Evolutionary conservation across 2,329 filamentous ascomycete genomes (phyloP), one percentile per base, ranked within the genome.

Genomic region (Colletotrichum sojae): DNA sequence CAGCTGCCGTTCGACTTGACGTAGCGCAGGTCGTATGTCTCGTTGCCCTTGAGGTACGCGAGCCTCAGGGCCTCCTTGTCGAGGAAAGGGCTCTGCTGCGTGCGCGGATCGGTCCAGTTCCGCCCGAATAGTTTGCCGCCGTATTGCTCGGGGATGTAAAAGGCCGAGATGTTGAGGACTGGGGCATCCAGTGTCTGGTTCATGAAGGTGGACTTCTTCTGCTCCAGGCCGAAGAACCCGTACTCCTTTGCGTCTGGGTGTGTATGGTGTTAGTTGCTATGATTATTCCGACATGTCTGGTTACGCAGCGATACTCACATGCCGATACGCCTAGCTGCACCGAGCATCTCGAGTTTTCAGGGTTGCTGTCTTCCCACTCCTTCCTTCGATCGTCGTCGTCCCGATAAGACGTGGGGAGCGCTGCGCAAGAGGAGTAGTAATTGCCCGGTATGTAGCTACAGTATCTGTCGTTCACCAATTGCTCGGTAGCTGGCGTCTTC

Each of bases 1-100:
- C 75, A 76, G n/a, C 46, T 53, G 22, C 73, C 75, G 13, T 72
- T 59, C 4, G 45, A 20, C 4, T 46, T 31, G 5, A 76, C 40
- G 5, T 75, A 65, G n/a, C 51, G 10, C 8, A 73, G 20, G n/a
- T 48, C 18, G 55, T 75, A 75, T 40, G 60, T 71, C 40, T 68
- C n/a, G 54, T 72, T 71, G 6, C 18, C 54, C 16, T 9, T 13
- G 18, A 25, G 40, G 13, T 46, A 69, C 2, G 25, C 31, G 25
- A 48, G 67, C 3, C 43, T n/a, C 6, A 20, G 5, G 2, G 22
- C 22, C 1, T 3, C 10, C 15, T 3, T 20, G 13, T 56, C 15
- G n/a, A 6, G 2, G 8, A 67, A 67, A 12, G 63, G 62, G n/a
- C 13, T 31, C 6, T 10, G n/a, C 25, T 25, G 22, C 6, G 67